Conservation (phyloP, 768 basidiomycete genomes). For the Mycena epipterygia region DNA sequence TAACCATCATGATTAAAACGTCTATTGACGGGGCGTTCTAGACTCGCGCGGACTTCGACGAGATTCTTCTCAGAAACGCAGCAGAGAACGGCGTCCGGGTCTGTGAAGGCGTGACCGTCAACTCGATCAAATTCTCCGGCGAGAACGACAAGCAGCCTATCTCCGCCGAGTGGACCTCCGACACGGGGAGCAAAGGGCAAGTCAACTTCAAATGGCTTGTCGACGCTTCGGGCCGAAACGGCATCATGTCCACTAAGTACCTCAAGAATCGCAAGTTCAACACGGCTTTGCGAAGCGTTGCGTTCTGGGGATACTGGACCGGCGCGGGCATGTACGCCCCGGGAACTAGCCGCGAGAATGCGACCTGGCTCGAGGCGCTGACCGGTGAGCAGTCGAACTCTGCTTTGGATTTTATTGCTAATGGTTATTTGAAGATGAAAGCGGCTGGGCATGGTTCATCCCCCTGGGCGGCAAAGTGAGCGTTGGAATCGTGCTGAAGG, state of each 20-base stretch:
- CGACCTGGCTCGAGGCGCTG: constrained; percentile 46
- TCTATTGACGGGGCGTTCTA: constrained; percentile 36
- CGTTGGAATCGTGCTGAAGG: constrained; percentile 51
- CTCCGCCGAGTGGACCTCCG: constrained; percentile 53
- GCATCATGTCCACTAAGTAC: constrained; percentile 71
- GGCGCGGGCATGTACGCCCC: constrained; percentile 45
- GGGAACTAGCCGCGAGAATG: constrained; percentile 48
- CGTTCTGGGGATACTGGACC: constrained; percentile 51
- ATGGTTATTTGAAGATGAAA: constrained; percentile 45
- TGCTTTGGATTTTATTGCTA: background rate
- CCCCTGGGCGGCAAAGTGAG: constrained; percentile 51
- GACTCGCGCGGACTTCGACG: constrained; percentile 70
- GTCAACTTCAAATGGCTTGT: constrained; percentile 74
- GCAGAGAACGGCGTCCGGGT: constrained; percentile 59
- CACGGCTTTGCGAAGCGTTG: constrained; percentile 4
- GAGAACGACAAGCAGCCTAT: constrained; percentile 48
- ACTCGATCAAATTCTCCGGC: constrained; percentile 58
- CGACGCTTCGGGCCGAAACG: constrained; percentile 74
- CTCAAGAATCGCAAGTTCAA: constrained; percentile 70
- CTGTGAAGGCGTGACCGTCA: constrained; percentile 61
- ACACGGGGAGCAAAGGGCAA: constrained; percentile 49
- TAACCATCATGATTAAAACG: background rate
- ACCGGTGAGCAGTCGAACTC: background rate
- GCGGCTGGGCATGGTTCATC: constrained; percentile 59
- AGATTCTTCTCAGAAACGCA: constrained; percentile 69